Percentiles rank a stretch among this genome's conserved stretches.
Conservation (phyloP, 129 eudicot species). For the Logfia minima region DNA sequence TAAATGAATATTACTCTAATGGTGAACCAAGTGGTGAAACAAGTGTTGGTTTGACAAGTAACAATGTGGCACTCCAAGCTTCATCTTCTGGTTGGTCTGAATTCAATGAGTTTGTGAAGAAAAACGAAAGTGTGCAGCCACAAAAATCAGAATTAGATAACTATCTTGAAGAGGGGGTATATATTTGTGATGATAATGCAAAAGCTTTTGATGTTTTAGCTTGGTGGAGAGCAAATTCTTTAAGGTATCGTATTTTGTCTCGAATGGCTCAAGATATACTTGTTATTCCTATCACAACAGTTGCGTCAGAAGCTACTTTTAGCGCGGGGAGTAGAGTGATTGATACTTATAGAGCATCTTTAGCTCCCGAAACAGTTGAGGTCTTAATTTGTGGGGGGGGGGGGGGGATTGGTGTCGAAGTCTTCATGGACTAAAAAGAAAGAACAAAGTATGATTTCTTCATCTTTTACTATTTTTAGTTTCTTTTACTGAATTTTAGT, state of each 20-base stretch:
- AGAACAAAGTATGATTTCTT: conserved; percentile 11
- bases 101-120: not conserved
- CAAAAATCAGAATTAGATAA: not conserved
- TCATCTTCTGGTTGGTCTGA: conserved; percentile 3
- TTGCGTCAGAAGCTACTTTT: conserved; percentile 6
- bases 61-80: not conserved
- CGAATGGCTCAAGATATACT: not conserved
- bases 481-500: not conserved
- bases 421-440: conserved; percentile 1
- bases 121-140: not conserved
- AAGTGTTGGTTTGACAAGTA: not conserved
- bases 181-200: not conserved
- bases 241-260: conserved; percentile 3
- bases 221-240: conserved; percentile 1
- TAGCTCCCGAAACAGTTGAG: not conserved
- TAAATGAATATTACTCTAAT: not conserved
- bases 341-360: conserved; percentile 10
- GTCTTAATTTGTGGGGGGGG: not conserved
- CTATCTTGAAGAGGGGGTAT: not conserved
- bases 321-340: conserved; percentile 11
- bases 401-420: conserved; percentile 11
- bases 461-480: not conserved
- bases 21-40: not conserved
- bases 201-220: not conserved
- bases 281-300: not conserved